Evolutionary conservation across 495 filamentous ascomycete genomes (phyloP).

Genomic region (Amniculicola lignicola): DNA sequence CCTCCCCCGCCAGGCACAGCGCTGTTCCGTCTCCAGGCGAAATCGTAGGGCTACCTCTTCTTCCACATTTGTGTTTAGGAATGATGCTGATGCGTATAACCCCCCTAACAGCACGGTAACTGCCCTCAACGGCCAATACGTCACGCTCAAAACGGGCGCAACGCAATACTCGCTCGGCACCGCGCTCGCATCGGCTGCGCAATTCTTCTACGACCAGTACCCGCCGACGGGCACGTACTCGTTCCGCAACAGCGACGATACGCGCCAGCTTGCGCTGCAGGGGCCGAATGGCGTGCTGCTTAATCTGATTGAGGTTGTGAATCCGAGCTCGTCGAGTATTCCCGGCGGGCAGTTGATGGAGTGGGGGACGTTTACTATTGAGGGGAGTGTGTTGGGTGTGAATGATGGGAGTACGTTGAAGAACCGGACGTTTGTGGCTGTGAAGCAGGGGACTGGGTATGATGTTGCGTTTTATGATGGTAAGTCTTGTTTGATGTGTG

Average conservation of each 20-base stretch:
- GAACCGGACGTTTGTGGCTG: conserved; percentile 20
- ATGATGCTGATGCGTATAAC: too few relatives aligned
- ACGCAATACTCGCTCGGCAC: conserved; percentile 11
- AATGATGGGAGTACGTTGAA: conserved; percentile 23
- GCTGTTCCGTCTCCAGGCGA: conserved; percentile 27
- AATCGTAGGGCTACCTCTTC: too few relatives aligned
- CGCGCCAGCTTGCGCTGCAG: conserved; percentile 21
- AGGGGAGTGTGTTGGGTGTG: conserved; percentile 18
- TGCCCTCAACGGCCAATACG: conserved; percentile 17
- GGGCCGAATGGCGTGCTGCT: conserved; percentile 13
- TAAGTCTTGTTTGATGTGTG: neutral
- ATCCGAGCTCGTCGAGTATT: conserved; percentile 14
- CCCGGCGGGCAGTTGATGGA: conserved; percentile 24
- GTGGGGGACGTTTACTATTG: conserved; percentile 27
- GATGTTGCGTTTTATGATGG: conserved; percentile 25
- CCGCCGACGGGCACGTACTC: conserved; percentile 16
- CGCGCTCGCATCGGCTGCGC: conserved; percentile 5
- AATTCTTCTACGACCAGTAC: conserved; percentile 19
- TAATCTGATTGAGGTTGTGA: conserved; percentile 15
- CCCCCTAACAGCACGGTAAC: conserved; percentile 6
- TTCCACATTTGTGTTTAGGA: too few relatives aligned
- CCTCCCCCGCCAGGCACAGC: conserved; percentile 19
- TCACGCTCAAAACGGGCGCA: conserved; percentile 8
- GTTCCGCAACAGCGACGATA: conserved; percentile 18
- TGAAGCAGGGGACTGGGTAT: conserved; percentile 8